Evolutionary conservation across 306 rosid genomes (phyloP), one percentile per base, ranked within the genome.

Genomic region (Casuarina equisetifolia): DNA sequence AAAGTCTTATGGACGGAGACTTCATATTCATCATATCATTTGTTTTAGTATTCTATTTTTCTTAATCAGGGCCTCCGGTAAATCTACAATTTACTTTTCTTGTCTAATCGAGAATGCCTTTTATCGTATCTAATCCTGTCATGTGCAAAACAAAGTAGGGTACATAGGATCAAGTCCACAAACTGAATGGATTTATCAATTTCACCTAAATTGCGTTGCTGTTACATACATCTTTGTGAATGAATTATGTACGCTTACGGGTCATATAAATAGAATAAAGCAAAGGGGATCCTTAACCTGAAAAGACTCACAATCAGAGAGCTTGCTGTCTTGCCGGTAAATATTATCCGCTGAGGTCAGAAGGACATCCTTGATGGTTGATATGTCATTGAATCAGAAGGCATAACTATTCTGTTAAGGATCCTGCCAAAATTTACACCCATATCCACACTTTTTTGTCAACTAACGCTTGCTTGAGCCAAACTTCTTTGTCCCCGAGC

Each of bases 391-490:
- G 70, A 40, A 16, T 48, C 49, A 58, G 13, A 25, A 58, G 64
- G 38, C 35, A 73, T 42, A 62, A 49, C 50, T 19, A 51, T 49
- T n/a, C 62, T 49, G 54, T 42, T 46, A 78, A n/a, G 50, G 15
- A 74, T 38, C 59, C 40, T 36, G 35, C 69, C 68, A 76, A n/a
- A 71, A 59, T 68, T 51, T 46, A 53, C 72, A 79, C 73, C 70
- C 75, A 63, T 57, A 51, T 78, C 35, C 38, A 67, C 57, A 46
- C 6, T 48, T 51, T 76, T 57, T 72, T 9, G 42, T 94, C 84
- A 89, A 10, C 77, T 45, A 81, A 63, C 77, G 63, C 87, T 85
- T 43, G 93, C 92, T 89, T 91, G 70, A 19, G 90, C 89, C 69
- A 89, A 57, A 55, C 59, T 84, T 78, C 77, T 86, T 70, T 80